Conservation (phyloP, 1,284 basidiomycete genomes). For the Ceratobasidium sp. region DNA sequence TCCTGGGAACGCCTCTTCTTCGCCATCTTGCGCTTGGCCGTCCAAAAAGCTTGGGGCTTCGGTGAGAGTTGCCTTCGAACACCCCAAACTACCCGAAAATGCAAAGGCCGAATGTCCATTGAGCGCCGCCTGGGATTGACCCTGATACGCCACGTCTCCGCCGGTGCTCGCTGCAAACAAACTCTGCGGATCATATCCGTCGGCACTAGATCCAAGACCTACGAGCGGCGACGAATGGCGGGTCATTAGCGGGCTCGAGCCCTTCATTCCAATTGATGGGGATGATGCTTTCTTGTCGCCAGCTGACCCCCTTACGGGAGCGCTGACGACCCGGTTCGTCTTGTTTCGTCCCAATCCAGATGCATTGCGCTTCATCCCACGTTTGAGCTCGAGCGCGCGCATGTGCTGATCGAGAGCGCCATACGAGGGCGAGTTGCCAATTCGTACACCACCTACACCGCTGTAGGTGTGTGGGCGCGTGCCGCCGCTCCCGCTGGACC, state of each 20-base stretch:
- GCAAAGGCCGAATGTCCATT: neutral
- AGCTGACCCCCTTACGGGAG: neutral
- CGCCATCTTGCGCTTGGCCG: neutral
- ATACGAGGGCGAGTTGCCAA: constrained; percentile 36
- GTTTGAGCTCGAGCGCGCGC: constrained; percentile 39
- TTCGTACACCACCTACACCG: constrained; percentile 4
- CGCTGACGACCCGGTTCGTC: constrained; percentile 19
- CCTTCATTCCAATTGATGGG: constrained; percentile 28
- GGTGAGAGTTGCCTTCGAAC: neutral
- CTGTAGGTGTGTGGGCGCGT: constrained; percentile 5
- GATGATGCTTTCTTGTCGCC: constrained; percentile 16
- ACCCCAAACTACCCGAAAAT: neutral
- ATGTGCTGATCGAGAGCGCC: constrained; percentile 38
- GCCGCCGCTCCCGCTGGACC: neutral
- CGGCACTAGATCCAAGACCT: constrained; percentile 13
- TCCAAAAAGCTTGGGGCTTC: constrained; percentile 23
- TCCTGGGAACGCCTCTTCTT: neutral
- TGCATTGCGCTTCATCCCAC: constrained; percentile 31
- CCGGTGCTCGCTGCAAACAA: constrained; percentile 1
- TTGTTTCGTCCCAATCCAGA: constrained; percentile 15
- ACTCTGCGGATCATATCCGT: constrained; percentile 11
- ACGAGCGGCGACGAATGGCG: constrained; percentile 33
- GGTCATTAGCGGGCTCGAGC: constrained; percentile 19
- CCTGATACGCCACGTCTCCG: neutral
- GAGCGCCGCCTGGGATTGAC: neutral